phyloP scores from a whole-genome alignment of 1,284 basidiomycete genomes.

The Waitea zeae region DNA sequence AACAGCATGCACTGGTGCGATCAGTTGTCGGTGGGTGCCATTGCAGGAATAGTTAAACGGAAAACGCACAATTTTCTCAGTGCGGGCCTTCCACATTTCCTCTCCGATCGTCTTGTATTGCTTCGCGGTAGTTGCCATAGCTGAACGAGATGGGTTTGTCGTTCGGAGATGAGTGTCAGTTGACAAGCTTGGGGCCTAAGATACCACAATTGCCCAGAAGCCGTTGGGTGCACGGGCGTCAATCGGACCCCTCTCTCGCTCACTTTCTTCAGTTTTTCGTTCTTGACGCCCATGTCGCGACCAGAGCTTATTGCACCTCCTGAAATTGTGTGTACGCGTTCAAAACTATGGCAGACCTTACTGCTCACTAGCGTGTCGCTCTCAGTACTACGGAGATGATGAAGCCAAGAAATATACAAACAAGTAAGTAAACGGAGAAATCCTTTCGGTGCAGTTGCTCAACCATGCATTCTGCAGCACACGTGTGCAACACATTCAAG shows the following conservation, averaged over 20 bases:
- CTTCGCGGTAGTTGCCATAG: constrained; percentile 56
- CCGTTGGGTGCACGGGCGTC: no score
- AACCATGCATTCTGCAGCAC: constrained; percentile 32
- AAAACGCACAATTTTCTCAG: constrained; percentile 73
- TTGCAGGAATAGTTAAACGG: neutral
- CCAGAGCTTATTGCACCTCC: constrained; percentile 94
- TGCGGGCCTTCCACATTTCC: constrained; percentile 79
- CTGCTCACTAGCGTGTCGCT: constrained; percentile 8
- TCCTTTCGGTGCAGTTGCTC: neutral
- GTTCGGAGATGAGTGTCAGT: no score
- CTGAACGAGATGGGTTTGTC: no score
- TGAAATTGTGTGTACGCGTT: constrained; percentile 59
- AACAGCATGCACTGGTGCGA: neutral
- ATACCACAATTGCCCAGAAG: no score
- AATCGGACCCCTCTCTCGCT: no score
- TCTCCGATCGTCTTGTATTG: constrained; percentile 76
- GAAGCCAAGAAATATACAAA: constrained; percentile 97
- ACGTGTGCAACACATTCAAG: constrained; percentile 93
- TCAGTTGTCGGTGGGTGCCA: neutral
- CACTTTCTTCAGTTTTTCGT: neutral
- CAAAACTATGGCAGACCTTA: neutral
- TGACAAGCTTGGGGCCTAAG: no score
- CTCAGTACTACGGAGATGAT: constrained; percentile 87
- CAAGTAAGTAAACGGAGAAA: no score
- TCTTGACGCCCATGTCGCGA: constrained; percentile 53